These are phyloP conservation scores for Diaporthe longicolla DNA, from an alignment of 2,329 filamentous ascomycete genomes.

Conservation along the genomic window DNA sequence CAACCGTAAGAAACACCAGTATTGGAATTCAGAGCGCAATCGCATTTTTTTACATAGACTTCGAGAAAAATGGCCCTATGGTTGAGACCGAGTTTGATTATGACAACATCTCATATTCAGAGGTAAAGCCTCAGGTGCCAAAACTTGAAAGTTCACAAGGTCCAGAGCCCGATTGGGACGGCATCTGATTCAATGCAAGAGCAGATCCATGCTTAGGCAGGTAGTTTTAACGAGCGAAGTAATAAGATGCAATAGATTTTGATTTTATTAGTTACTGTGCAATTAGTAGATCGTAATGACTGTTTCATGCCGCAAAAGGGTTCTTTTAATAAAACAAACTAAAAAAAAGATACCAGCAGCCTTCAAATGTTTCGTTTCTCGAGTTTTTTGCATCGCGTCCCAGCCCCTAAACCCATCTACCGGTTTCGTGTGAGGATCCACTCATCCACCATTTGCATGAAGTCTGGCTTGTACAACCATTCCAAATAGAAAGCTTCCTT, in stretches of 20 bases:
- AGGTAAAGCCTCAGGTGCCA: background rate
- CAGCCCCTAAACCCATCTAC: background rate
- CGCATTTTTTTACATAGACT: slow-evolving; percentile 16
- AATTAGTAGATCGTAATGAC: rapidly evolving
- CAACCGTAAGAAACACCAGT: background rate
- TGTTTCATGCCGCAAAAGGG: background rate
- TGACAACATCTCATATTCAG: background rate
- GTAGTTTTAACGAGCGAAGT: background rate
- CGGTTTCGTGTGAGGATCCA: slow-evolving; percentile 2
- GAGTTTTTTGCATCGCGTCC: no score
- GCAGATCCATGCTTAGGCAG: background rate
- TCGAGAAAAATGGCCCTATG: background rate
- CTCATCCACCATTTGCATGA: slow-evolving; percentile 52
- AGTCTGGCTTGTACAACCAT: slow-evolving; percentile 59
- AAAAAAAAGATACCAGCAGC: rapidly evolving
- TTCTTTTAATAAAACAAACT: no score
- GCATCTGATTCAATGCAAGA: background rate
- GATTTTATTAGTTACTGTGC: no score
- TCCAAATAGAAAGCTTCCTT: slow-evolving; percentile 49
- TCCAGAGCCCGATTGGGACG: background rate
- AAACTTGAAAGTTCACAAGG: no score
- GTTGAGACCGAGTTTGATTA: background rate
- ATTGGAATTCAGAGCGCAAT: slow-evolving; percentile 1
- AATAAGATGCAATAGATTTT: background rate
- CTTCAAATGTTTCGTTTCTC: no score